phyloP scores from a whole-genome alignment of 2,329 filamentous ascomycete genomes.

The Geosmithia morbida region DNA sequence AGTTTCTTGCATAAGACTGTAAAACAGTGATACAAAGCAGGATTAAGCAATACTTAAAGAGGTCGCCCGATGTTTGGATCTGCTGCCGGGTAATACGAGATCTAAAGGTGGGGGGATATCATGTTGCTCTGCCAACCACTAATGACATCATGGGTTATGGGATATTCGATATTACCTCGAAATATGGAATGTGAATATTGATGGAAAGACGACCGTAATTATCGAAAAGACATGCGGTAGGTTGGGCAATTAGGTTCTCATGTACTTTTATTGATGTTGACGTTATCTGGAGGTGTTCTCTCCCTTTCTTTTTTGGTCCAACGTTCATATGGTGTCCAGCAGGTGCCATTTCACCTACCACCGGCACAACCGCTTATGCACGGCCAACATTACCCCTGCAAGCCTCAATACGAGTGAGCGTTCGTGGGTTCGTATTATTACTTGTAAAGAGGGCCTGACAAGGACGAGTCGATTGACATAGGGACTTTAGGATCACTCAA shows the following conservation, averaged over 20 bases:
- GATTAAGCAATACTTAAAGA: not conserved
- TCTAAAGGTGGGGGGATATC: slow-evolving; percentile 1
- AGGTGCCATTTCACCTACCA: not conserved
- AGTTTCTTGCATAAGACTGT: too few species aligned
- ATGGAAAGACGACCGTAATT: not conserved
- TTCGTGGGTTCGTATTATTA: not conserved
- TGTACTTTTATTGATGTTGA: not conserved
- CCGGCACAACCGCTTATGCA: not conserved
- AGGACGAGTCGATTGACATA: not conserved
- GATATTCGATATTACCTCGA: not conserved
- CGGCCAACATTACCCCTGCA: not conserved
- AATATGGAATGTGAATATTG: not conserved
- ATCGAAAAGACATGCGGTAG: not conserved
- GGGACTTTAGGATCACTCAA: not conserved
- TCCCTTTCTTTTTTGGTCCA: too few species aligned
- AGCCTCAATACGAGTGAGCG: not conserved
- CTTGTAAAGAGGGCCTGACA: not conserved
- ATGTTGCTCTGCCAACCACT: slow-evolving; percentile 14
- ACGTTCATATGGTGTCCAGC: not conserved
- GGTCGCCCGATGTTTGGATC: not conserved
- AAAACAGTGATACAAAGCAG: too few species aligned
- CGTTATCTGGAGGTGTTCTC: not conserved
- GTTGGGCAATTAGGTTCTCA: not conserved
- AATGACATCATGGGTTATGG: slow-evolving; percentile 12
- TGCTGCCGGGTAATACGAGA: not conserved